phyloP scores from a whole-genome alignment of 345 rosid species.

The Ailanthus altissimus region DNA sequence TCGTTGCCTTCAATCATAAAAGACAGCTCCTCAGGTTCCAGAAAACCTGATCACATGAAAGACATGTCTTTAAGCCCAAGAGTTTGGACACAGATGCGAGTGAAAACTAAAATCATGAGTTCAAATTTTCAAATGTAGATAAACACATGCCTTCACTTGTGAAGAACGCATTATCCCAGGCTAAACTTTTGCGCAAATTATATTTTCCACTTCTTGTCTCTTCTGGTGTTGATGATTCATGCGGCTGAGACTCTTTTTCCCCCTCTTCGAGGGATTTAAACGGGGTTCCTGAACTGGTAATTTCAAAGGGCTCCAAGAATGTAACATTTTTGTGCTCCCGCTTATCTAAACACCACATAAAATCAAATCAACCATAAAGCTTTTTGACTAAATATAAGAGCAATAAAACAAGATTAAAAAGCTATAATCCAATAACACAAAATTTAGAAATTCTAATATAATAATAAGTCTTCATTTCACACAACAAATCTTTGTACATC shows the following conservation, averaged over 20 bases:
- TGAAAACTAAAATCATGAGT: neutral
- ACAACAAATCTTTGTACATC: neutral
- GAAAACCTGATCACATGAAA: constrained; percentile 52
- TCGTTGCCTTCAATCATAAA: constrained; percentile 62
- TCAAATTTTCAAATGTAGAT: neutral
- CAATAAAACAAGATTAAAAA: neutral
- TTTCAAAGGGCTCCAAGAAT: constrained; percentile 33
- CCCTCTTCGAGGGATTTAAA: constrained; percentile 31
- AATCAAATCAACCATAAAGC: neutral
- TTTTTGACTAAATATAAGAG: neutral
- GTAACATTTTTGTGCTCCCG: constrained; percentile 36
- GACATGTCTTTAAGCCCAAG: neutral
- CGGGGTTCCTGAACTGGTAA: constrained; percentile 28
- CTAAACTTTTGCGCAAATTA: constrained; percentile 84
- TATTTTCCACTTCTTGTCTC: constrained; percentile 45
- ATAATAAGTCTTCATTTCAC: neutral
- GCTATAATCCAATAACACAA: neutral
- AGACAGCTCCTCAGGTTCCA: constrained; percentile 85
- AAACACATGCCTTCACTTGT: constrained; percentile 69
- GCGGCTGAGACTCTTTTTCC: constrained; percentile 38
- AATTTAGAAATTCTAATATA: neutral
- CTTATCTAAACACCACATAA: constrained; percentile 38
- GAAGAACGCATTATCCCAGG: constrained; percentile 96
- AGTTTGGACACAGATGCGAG: neutral
- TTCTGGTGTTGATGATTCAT: constrained; percentile 42